Evolutionary conservation across 306 rosid genomes (phyloP), one percentile per base, ranked within the genome.

Genomic region (Rosa persica): DNA sequence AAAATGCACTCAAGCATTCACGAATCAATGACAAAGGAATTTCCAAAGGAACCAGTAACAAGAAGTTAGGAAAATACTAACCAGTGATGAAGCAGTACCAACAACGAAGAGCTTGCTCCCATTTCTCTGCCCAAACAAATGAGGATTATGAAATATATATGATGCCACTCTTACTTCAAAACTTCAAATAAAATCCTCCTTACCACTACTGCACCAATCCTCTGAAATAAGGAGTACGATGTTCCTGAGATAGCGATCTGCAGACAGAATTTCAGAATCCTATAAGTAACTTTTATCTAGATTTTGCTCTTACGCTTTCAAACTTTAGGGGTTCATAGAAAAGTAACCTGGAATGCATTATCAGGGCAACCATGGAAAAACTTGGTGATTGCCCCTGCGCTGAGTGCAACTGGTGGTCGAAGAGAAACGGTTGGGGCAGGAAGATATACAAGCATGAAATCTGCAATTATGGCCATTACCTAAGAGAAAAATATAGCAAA

Each of bases 311-410:
- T 15, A 34, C 74, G 66, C 20, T 79, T 61, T 80, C 54, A 20
- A 46, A 48, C 12, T 27, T 55, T 46, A 42, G 20, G n/a, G 60
- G 38, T 76, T 40, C 30, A 6, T 42, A 20, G 76, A 20, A 55
- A 51, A 16, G 15, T 55, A 9, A 95, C 99, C 99, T 95, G 99
- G 73, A 95, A 95, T 76, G 99, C 99, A 49, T 95, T 95, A 76
- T 91, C 99, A 2, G 99, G 99, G 87, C 99, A 95, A 82, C 88
- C 87, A 83, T 95, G 94, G 90, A 95, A 93, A 83, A 95, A 87
- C 84, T 89, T 92, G 46, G 97, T 78, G 80, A 95, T 79, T 47
- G 79, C 75, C 75, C 98, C 98, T 22, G 98, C 97, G 23, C 40
- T 84, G 42, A 81, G 43, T 80, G 85, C 88, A 49, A 95, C 89